These are phyloP conservation scores for Backusella tuberculispora DNA, from an alignment of 192 early-diverging fungal species.

Conservation along the genomic window DNA sequence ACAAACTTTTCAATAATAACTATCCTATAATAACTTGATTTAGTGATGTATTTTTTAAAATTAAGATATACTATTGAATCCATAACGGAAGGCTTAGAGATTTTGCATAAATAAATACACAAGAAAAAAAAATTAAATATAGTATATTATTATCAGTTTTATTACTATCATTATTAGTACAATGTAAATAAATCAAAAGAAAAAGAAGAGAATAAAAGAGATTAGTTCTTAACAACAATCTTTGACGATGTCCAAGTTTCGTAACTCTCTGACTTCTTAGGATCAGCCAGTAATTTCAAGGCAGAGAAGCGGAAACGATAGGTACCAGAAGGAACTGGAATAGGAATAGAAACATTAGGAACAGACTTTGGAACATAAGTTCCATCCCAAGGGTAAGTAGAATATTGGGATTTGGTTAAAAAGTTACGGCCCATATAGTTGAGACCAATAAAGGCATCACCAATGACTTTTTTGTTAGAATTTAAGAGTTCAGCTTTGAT, in stretches of 20 bases:
- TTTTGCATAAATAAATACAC: too few species aligned
- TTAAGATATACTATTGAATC: too few species aligned
- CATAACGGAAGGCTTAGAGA: too few species aligned
- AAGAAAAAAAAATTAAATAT: too few species aligned
- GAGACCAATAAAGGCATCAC: slow-evolving; percentile 7
- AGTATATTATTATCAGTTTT: too few species aligned
- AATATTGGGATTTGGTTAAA: slow-evolving; percentile 3
- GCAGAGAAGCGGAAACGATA: slow-evolving; percentile 36
- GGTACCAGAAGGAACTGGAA: slow-evolving; percentile 27
- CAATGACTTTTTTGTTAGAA: slow-evolving; percentile 25
- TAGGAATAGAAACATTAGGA: background rate
- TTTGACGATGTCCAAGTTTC: slow-evolving; percentile 25
- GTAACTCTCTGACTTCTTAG: slow-evolving; percentile 24
- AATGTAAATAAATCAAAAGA: too few species aligned
- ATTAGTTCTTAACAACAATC: slow-evolving; percentile 31
- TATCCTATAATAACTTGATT: too few species aligned
- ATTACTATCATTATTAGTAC: too few species aligned
- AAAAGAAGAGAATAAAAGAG: too few species aligned
- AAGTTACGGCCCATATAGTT: slow-evolving; percentile 33
- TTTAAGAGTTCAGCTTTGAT: slow-evolving; percentile 32
- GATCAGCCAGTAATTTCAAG: slow-evolving; percentile 39
- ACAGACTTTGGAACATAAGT: slow-evolving; percentile 8
- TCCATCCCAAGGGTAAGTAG: slow-evolving; percentile 22
- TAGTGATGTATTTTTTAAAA: too few species aligned
- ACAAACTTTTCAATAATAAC: too few species aligned